A percentile compares a stretch with the other conserved stretches of the same genome.
These are phyloP conservation scores for Maudiozyma serrabonitensis DNA, from an alignment of 805 yeast species.

Conservation along the genomic window DNA sequence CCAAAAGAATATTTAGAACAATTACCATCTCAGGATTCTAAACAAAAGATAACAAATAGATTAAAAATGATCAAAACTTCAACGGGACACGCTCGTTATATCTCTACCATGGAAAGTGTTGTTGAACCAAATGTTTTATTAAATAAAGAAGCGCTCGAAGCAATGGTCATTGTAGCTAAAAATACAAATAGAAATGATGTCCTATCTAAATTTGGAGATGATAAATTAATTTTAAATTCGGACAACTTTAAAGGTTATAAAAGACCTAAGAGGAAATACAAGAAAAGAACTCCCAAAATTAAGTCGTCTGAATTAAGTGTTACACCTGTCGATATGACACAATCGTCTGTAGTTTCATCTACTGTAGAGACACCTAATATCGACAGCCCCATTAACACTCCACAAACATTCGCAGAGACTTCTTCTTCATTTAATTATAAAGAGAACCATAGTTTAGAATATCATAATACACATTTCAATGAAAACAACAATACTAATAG, in stretches of 20 bases:
- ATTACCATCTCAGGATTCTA: slow-evolving; percentile 18
- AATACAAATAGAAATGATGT: slow-evolving; percentile 17
- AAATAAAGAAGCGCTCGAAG: slow-evolving; percentile 28
- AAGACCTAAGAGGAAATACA: slow-evolving; percentile 13
- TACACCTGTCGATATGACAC: not conserved
- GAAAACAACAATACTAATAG: too few relatives aligned
- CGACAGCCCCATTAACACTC: not conserved
- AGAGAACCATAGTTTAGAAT: not conserved
- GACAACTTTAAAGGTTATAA: slow-evolving; percentile 17
- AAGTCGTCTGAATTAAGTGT: slow-evolving; percentile 11
- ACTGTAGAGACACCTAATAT: slow-evolving; percentile 10
- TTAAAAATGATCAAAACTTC: slow-evolving; percentile 23
- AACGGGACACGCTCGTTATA: slow-evolving; percentile 29
- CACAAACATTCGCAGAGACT: not conserved
- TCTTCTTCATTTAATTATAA: not conserved
- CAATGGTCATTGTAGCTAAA: slow-evolving; percentile 28
- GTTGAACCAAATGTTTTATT: slow-evolving; percentile 27
- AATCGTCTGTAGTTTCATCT: not conserved
- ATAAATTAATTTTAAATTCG: slow-evolving; percentile 23
- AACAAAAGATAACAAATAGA: slow-evolving; percentile 20
- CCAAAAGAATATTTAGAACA: slow-evolving; percentile 28
- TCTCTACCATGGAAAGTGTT: slow-evolving; percentile 27
- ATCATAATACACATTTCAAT: too few relatives aligned
- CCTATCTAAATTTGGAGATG: slow-evolving; percentile 19
- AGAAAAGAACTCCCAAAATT: slow-evolving; percentile 17